phyloP scores from a whole-genome alignment of 495 filamentous ascomycete genomes.

The Aspergillus haitiensis region DNA sequence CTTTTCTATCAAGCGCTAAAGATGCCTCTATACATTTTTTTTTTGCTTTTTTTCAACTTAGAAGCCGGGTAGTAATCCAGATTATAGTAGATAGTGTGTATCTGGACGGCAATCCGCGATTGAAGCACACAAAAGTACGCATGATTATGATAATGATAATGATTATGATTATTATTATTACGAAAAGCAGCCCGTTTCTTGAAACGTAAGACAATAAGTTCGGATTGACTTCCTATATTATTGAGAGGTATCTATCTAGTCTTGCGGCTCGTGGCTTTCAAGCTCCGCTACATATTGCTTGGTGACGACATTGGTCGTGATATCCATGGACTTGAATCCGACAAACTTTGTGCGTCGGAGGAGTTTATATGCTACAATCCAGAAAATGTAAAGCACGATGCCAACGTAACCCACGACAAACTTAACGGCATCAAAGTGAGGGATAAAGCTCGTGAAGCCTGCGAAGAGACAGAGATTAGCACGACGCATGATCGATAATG shows the following conservation, averaged over 20 bases:
- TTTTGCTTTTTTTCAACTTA: too few relatives aligned
- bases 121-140: too few relatives aligned
- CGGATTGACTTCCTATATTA: too few relatives aligned
- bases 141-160: too few relatives aligned
- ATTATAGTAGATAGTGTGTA: too few relatives aligned
- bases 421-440: neutral
- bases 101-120: too few relatives aligned
- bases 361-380: neutral
- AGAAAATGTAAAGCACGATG: constrained; percentile 8
- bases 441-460: constrained; percentile 9
- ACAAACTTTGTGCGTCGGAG: neutral
- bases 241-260: neutral
- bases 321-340: neutral
- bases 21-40: too few relatives aligned
- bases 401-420: constrained; percentile 12
- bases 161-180: too few relatives aligned
- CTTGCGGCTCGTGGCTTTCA: neutral
- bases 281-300: neutral
- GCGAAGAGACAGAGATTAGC: neutral
- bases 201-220: too few relatives aligned
- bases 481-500: neutral
- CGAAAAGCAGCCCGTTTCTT: too few relatives aligned
- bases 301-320: neutral
- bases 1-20: too few relatives aligned
- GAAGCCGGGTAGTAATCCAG: too few relatives aligned